These are phyloP conservation scores for Syzygium syzygioides DNA, from an alignment of 441 rosid genomes.

Conservation along the genomic window DNA sequence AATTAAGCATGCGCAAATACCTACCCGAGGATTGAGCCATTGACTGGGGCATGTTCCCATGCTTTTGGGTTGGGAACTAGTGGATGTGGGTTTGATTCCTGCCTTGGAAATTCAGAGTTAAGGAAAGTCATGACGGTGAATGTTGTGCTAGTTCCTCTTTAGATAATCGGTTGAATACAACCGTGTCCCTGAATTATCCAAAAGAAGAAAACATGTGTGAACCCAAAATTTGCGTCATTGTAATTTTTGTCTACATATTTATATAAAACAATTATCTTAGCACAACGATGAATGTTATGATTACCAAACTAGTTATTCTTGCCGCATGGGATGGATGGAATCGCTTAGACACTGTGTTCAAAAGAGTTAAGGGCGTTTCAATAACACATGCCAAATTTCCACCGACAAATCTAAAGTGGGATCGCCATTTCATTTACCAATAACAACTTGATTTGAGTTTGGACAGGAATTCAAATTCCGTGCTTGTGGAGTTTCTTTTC, in stretches of 20 bases:
- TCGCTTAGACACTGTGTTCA: not conserved
- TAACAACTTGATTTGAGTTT: not conserved
- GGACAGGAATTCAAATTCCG: not conserved
- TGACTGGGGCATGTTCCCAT: not conserved
- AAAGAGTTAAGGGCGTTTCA: not conserved
- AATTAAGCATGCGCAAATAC: not conserved
- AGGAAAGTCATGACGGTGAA: not conserved
- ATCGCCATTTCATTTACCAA: not conserved
- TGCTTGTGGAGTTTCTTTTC: not conserved
- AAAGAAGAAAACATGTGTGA: not conserved
- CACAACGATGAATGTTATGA: not conserved
- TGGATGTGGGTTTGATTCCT: not conserved
- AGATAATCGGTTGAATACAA: not conserved
- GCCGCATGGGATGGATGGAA: not conserved
- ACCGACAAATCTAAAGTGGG: not conserved
- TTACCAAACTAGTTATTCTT: not conserved
- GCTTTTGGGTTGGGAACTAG: not conserved
- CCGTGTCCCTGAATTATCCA: not conserved
- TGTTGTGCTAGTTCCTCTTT: rapidly evolving
- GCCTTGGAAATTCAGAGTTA: not conserved
- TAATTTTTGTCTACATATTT: not conserved
- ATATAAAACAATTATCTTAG: not conserved
- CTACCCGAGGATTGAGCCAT: not conserved
- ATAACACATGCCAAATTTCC: not conserved
- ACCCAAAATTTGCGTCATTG: not conserved